Evolutionary conservation across 805 yeast species (phyloP).

Genomic region (Hanseniaspora singularis): DNA sequence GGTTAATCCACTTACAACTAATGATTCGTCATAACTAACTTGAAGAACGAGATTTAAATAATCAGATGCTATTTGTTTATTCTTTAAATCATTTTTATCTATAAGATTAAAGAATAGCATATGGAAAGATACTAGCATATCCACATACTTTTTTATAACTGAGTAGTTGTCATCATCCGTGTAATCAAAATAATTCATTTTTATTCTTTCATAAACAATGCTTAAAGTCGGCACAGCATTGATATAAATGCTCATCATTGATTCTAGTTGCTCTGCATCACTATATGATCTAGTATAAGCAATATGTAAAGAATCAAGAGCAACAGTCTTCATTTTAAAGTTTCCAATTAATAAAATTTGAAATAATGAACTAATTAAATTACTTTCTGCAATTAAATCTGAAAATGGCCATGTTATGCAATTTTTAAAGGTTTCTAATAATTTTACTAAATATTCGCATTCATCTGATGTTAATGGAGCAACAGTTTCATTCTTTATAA

Average conservation of each 20-base stretch:
- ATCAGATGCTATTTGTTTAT: conserved; percentile 35
- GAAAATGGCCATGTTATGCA: conserved; percentile 88
- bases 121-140: conserved; percentile 78
- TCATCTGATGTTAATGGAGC: conserved; percentile 32
- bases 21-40: conserved; percentile 72
- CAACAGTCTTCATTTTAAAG: conserved; percentile 61
- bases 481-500: conserved; percentile 11
- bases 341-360: conserved; percentile 46
- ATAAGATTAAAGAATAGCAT: conserved; percentile 52
- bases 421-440: conserved; percentile 73
- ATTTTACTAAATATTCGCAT: conserved; percentile 45
- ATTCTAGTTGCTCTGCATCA: conserved; percentile 55
- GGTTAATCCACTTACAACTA: conserved; percentile 82
- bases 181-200: conserved; percentile 48
- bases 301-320: conserved; percentile 83
- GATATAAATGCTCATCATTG: conserved; percentile 69
- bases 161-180: conserved; percentile 73
- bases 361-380: conserved; percentile 53
- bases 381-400: conserved; percentile 51
- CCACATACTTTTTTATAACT: conserved; percentile 77
- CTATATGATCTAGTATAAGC: conserved; percentile 69
- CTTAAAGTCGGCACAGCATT: conserved; percentile 63
- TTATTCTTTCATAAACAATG: conserved; percentile 44
- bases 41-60: conserved; percentile 65
- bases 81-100: conserved; percentile 31